These are phyloP conservation scores for Giardia muris DNA, from an alignment of 208 protist genomes.

Conservation along the genomic window DNA sequence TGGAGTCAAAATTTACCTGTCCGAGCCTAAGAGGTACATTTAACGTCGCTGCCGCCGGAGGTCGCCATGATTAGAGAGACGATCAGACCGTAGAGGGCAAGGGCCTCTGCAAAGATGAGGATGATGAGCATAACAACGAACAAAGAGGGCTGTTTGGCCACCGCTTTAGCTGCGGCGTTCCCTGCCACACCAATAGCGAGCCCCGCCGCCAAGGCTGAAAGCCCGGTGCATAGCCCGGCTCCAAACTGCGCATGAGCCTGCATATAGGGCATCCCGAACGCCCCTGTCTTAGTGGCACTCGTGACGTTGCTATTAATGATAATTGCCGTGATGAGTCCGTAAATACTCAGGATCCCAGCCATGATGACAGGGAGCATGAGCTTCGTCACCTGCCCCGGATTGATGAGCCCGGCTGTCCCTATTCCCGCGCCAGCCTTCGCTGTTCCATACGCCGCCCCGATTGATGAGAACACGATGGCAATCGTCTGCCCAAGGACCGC, in stretches of 20 bases:
- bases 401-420: constrained; percentile 2
- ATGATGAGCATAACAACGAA: constrained; percentile 39
- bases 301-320: background rate
- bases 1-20: background rate
- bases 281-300: background rate
- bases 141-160: constrained; percentile 31
- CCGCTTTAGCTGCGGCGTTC: constrained; percentile 24
- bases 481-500: background rate
- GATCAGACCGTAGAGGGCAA: constrained; percentile 38
- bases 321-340: constrained; percentile 14
- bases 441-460: constrained; percentile 16
- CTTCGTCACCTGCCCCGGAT: background rate
- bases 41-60: background rate
- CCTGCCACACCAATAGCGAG: constrained; percentile 33
- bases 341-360: constrained; percentile 15
- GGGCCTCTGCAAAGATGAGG: constrained; percentile 39
- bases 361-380: constrained; percentile 22
- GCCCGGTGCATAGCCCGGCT: constrained; percentile 31
- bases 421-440: constrained; percentile 14
- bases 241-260: constrained; percentile 33
- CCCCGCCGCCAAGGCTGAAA: constrained; percentile 32
- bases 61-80: constrained; percentile 24
- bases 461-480: background rate
- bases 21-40: too few species aligned
- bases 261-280: constrained; percentile 26